Base-by-base conservation (phyloP, 495 filamentous ascomycete genomes). In the Hyaloscypha variabilis region DNA sequence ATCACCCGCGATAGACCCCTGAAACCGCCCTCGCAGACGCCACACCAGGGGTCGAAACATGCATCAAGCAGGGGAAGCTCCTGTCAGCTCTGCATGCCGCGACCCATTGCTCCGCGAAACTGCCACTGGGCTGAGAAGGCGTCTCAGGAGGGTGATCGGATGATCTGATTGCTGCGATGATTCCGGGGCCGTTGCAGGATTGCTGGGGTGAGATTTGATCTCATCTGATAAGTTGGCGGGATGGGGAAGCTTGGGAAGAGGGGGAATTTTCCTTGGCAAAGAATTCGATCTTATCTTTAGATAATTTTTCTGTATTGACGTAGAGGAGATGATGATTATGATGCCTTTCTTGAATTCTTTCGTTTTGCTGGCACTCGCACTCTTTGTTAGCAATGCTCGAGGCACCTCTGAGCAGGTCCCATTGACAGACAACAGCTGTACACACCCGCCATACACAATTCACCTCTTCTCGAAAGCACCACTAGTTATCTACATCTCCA, bases 391-490 rank as follows among this genome's bases (percentile, higher is more conserved):
- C n/a, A 31, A 28, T 28, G 23, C 34, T 34, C 26, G 10, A 34
- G 25, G 26, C 25, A 28, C 14, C 13, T 59, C 57, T 46, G 4
- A 59, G 11, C 21, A 55, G 51, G 55, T 60, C 70, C 71, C 70
- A 74, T 75, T 69, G 67, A 39, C 23, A 79, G 78, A 71, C 39
- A 72, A 59, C 76, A 79, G 54, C 77, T 79, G 25, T 73, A 74
- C 23, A 46, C 57, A 65, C 23, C 66, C 60, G 14, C 56, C 55
- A 24, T 85, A 85, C 72, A 76, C 79, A 36, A 76, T 79, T 13
- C 78, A 81, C 62, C 70, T 87, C 61, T 78, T 86, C 60, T 84
- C 82, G 26, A 78, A 81, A 65, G 78, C 76, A 8, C 85, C 85
- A 0, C 73, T 86, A 5, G 77, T 88, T 4, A 81, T 88, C 61